A percentile compares a stretch with the other conserved stretches of the same genome.
phyloP scores from a whole-genome alignment of 352 stramenopile genomes.

The Thalassiosira pacifica region DNA sequence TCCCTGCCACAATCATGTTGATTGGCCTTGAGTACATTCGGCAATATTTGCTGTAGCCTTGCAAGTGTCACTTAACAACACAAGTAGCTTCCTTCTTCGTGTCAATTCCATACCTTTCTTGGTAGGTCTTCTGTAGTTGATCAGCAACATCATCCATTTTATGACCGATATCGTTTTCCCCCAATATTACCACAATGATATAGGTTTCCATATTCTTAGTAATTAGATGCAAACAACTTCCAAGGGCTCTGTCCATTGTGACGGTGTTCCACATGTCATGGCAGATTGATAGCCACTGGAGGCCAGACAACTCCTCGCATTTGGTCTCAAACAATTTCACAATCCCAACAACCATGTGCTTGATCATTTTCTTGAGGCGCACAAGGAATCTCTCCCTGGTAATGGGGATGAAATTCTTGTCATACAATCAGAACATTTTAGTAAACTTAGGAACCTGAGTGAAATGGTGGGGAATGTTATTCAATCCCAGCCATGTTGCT shows the following conservation, averaged over 20 bases:
- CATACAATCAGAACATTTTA: not conserved
- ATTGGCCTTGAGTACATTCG: not conserved
- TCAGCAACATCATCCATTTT: not conserved
- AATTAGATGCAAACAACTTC: not conserved
- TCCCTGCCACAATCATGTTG: not conserved
- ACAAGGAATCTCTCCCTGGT: not conserved
- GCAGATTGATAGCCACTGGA: not conserved
- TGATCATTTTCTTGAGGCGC: not conserved
- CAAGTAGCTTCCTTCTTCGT: not conserved
- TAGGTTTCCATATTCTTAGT: slow-evolving; percentile 1
- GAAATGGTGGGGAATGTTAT: not conserved
- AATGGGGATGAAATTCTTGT: not conserved
- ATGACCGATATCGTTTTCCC: not conserved
- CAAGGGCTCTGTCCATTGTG: not conserved
- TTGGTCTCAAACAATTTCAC: not conserved
- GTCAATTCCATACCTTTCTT: slow-evolving; percentile 7
- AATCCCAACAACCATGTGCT: not conserved
- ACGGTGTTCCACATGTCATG: slow-evolving; percentile 13
- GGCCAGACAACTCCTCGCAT: not conserved
- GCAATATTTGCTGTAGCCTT: not conserved
- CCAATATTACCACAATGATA: not conserved
- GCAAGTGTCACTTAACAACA: not conserved
- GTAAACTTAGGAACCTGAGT: not conserved
- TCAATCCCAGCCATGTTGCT: not conserved
- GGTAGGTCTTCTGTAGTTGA: not conserved